A percentile compares a stretch with the other conserved stretches of the same genome.
phyloP scores from a whole-genome alignment of 2,329 filamentous ascomycete genomes.

The Neofusicoccum ribis region DNA sequence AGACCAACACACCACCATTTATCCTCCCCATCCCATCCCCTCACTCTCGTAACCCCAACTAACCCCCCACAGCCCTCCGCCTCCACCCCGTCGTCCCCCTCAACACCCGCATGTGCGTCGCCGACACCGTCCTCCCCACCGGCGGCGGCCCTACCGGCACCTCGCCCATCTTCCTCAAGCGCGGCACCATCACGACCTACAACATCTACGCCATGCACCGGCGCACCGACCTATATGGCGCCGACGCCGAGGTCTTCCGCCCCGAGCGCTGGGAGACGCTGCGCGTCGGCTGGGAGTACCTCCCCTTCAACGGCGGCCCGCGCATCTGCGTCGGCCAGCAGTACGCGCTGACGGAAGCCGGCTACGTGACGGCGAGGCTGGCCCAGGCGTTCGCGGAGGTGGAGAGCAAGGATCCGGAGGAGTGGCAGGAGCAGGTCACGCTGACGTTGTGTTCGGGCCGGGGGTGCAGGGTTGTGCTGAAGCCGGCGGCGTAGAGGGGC shows the following conservation, averaged over 20 bases:
- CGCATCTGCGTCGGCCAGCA: conserved; percentile 35
- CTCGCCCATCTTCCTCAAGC: conserved; percentile 52
- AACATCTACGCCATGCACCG: conserved; percentile 52
- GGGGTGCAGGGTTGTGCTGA: background rate
- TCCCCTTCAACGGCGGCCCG: conserved; percentile 42
- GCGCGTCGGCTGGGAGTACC: conserved; percentile 39
- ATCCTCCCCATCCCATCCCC: too few relatives aligned
- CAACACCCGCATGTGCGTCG: conserved; percentile 52
- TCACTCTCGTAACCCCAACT: background rate
- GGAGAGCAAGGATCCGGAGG: background rate
- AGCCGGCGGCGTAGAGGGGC: background rate
- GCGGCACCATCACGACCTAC: conserved; percentile 48
- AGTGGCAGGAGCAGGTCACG: conserved; percentile 12
- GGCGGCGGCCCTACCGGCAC: conserved; percentile 51
- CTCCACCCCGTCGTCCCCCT: conserved; percentile 56
- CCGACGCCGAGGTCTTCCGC: conserved; percentile 51
- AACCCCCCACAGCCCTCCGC: conserved; percentile 49
- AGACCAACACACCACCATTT: too few relatives aligned
- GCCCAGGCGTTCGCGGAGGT: background rate
- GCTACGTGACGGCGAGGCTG: conserved; percentile 2
- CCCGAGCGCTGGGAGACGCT: conserved; percentile 50
- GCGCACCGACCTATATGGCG: conserved; percentile 50
- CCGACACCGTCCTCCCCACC: conserved; percentile 53
- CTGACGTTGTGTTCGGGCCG: conserved; percentile 3
- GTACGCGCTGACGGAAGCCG: conserved; percentile 18